Evolutionary conservation across 2,329 filamentous ascomycete genomes (phyloP).

Genomic region (Fusarium foetens): DNA sequence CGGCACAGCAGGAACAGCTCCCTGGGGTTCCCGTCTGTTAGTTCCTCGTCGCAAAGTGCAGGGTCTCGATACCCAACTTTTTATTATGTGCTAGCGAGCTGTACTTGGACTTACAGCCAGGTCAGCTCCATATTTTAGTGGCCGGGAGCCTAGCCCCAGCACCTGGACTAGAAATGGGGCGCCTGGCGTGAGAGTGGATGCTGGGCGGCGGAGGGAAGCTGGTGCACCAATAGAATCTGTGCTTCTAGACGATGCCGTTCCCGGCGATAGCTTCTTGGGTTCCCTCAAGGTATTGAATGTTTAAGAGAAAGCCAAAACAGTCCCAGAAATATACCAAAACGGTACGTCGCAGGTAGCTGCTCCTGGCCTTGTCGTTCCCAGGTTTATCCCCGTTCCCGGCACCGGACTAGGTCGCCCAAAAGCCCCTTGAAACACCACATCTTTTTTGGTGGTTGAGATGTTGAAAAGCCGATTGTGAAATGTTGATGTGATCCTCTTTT

Average conservation of each 20-base stretch:
- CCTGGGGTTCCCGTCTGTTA: background rate
- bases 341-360: background rate
- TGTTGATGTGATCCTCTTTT: background rate
- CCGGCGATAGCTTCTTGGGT: background rate
- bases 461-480: background rate
- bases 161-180: slow-evolving; percentile 1
- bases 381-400: slow-evolving; percentile 8
- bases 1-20: slow-evolving; percentile 17
- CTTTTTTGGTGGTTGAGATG: background rate
- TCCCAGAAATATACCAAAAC: background rate
- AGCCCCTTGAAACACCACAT: slow-evolving; percentile 34
- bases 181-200: slow-evolving; percentile 38
- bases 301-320: background rate
- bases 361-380: background rate
- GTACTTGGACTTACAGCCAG: background rate
- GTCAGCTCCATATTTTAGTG: slow-evolving; percentile 13
- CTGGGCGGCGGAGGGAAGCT: slow-evolving; percentile 8
- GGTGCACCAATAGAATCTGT: slow-evolving; percentile 10
- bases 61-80: background rate
- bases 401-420: slow-evolving; percentile 6
- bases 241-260: background rate
- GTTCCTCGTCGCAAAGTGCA: slow-evolving; percentile 5
- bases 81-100: background rate
- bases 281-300: background rate
- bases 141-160: background rate